These are phyloP conservation scores for Venturia asperata DNA, from an alignment of 2,329 filamentous ascomycete genomes.

Conservation along the genomic window DNA sequence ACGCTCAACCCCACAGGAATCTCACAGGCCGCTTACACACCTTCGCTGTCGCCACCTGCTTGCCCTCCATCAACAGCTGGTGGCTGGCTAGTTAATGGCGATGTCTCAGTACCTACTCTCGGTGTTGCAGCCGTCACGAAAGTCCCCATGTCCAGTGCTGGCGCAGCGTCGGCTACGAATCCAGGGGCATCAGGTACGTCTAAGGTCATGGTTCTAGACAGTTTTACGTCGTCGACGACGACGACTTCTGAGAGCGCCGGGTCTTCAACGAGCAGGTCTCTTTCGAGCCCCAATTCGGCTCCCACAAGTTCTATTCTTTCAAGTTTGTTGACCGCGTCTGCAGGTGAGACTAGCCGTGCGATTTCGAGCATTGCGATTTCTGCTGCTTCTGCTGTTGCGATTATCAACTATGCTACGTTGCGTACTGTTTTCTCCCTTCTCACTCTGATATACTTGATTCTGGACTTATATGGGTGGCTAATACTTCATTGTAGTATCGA, in stretches of 20 bases:
- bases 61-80: constrained; percentile 64
- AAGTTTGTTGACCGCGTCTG: constrained; percentile 5
- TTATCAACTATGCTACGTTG: not conserved
- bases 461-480: not conserved
- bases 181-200: constrained; percentile 9
- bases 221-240: not conserved
- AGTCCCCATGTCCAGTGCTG: constrained; percentile 6
- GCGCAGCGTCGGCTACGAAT: not conserved
- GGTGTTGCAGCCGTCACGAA: constrained; percentile 1
- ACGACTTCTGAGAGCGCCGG: not conserved
- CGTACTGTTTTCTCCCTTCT: not conserved
- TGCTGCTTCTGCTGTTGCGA: constrained; percentile 3
- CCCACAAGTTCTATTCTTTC: not conserved
- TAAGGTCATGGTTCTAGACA: not conserved
- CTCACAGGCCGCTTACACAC: constrained; percentile 56
- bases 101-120: not conserved
- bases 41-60: constrained; percentile 52
- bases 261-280: not conserved
- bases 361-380: not conserved
- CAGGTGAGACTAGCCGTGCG: constrained; percentile 11
- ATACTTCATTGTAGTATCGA: not conserved
- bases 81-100: constrained; percentile 60
- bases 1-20: constrained; percentile 63
- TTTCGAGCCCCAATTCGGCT: not conserved
- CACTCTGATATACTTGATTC: not conserved